Base-by-base conservation (phyloP, 306 rosid species). In the Trifolium pratense region DNA sequence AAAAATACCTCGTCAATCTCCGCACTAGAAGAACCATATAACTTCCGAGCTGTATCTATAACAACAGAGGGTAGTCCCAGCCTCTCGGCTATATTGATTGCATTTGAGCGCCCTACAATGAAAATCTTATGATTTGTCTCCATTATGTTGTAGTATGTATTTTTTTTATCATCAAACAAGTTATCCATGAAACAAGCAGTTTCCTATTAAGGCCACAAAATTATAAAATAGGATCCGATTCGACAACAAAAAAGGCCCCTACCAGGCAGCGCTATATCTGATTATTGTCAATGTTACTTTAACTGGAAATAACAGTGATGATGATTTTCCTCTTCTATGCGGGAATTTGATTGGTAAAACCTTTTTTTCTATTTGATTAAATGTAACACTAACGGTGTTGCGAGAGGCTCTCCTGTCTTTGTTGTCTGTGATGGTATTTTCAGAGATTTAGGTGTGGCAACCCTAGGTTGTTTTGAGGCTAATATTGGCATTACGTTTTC, bases 11-110 rank as follows among this genome's bases (percentile, higher is more conserved):
- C 96, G 75, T 91, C 97, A 76, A 94, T 94, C 87, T 90, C 96
- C 59, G 96, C 97, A 78, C 96, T 94, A 51, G 91, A 91, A 56
- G 92, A 85, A 73, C 99, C 99, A 78, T 94, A 91, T 39, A 87
- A 77, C 75, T 86, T 85, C 10, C 97, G 91, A 71, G 99, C 91
- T 77, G 75, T 49, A 66, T 86, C 90, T 48, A 91, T 79, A 84
- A 94, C 86, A 58, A 25, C 23, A 52, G 88, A 78, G 37, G 96
- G 90, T 59, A 91, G 81, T 71, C 96, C 93, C 81, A 94, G 86
- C 87, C 92, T 91, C 88, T 91, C 96, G 7, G 97, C 95, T 76
- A 88, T 87, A 68, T 88, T 91, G 64, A 94, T 88, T 68, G 97
- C 98, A 84, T 94, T 91, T 46, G 98, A 94, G 71, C 97, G 96